These are phyloP conservation scores for Colletotrichum australisinense DNA, from an alignment of 2,329 filamentous ascomycete species.

Conservation along the genomic window DNA sequence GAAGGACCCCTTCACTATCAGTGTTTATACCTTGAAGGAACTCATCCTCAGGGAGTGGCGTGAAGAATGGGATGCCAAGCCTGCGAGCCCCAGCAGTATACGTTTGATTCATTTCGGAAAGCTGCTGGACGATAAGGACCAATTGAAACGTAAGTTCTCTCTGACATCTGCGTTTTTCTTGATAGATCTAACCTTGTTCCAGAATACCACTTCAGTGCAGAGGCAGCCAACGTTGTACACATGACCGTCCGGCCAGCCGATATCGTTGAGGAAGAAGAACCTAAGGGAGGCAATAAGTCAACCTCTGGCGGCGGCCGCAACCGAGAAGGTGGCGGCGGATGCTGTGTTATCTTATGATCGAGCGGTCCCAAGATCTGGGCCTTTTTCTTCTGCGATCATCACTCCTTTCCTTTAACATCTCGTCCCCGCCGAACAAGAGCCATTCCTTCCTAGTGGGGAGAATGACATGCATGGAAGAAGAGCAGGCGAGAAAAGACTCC, in stretches of 20 bases:
- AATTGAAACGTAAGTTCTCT: conserved; percentile 77
- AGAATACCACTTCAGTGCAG: conserved; percentile 84
- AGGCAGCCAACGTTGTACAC: conserved; percentile 87
- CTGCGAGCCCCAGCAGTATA: conserved; percentile 89
- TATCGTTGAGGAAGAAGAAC: conserved; percentile 83
- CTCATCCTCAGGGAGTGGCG: conserved; percentile 94
- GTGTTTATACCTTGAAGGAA: conserved; percentile 93
- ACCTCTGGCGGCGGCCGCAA: conserved; percentile 53
- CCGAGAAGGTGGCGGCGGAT: conserved; percentile 55
- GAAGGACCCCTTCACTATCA: conserved; percentile 88
- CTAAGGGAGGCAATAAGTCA: conserved; percentile 71
- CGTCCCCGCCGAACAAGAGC: conserved; percentile 1
- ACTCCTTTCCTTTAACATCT: neutral
- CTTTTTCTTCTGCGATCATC: neutral
- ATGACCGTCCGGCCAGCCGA: conserved; percentile 93
- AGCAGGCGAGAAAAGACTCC: neutral
- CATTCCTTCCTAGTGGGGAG: conserved; percentile 13
- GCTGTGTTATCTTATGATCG: conserved; percentile 64
- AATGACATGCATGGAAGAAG: conserved; percentile 24
- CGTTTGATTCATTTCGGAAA: conserved; percentile 92
- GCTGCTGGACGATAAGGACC: conserved; percentile 88
- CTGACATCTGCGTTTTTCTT: neutral
- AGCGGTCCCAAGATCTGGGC: neutral
- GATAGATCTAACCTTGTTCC: conserved; percentile 24
- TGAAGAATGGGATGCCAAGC: conserved; percentile 89